Base-by-base conservation (phyloP, 768 basidiomycete species). In the Clavaria fumosa region DNA sequence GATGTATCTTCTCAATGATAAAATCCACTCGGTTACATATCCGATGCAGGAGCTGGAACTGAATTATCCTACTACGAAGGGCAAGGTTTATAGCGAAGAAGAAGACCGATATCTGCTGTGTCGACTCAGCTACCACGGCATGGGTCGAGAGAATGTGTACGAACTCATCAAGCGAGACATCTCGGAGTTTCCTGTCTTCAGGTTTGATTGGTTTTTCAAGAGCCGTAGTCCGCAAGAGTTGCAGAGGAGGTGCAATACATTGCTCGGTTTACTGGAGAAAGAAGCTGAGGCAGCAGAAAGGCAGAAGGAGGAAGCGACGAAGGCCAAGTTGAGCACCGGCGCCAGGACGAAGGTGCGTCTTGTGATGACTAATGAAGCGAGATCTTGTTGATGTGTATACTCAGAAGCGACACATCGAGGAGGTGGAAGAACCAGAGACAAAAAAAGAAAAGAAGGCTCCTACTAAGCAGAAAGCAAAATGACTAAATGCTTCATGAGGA, bases 41-140 rank as follows among this genome's bases (percentile, higher is more conserved):
- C 95, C 95, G 1, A 89, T 97, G 78, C 93, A 97, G 54, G 91
- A 95, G 56, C 75, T 99, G 34, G 84, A 93, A 57, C 75, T 97
- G 37, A 82, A 84, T 55, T 96, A 97, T 48, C 88, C 86, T 1
- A 82, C 82, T 21, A 93, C 90, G 23, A 96, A 96, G 57, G 93
- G 90, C 42, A 96, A 96, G 51, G 81, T 89, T 4, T 99, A 93
- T 57, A 81, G 72, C 18, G 95, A 99, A 45, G 95, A 97, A 52
- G 95, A 97, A 52, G 95, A 97, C 49, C 69, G 93, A 12, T 99
- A 96, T 62, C 68, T 97, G 7, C 70, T 97, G 26, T 89, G 85
- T 50, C 74, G 90, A 18, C 58, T 97, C 44, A 74, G 76, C 53
- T 75, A 93, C 58, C 91, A 96, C 46, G 89, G 90, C 17, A 77